Percentiles rank a stretch among this genome's conserved stretches.
These are phyloP conservation scores for Dictyostelium capitatum DNA, from an alignment of 78 protist genomes.

Conservation along the genomic window DNA sequence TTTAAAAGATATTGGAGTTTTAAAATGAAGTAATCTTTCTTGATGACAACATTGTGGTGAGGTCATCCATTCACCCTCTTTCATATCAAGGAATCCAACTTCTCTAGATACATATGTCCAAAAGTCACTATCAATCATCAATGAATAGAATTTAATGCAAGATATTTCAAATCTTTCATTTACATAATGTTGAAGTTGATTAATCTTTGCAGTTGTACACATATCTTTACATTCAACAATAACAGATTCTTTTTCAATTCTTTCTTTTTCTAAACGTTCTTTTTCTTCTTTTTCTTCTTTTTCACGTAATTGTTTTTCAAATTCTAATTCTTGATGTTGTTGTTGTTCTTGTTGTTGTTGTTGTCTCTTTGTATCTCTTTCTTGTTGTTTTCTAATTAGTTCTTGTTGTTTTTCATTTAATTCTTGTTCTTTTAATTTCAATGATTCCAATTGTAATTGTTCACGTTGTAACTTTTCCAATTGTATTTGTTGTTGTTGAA, in stretches of 20 bases:
- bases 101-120: constrained; percentile 51
- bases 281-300: background rate
- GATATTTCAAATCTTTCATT: constrained; percentile 39
- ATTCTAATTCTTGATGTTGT: background rate
- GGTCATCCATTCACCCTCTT: constrained; percentile 45
- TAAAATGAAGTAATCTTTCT: constrained; percentile 37
- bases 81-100: constrained; percentile 66
- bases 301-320: background rate
- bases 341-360: background rate
- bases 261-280: background rate
- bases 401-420: background rate
- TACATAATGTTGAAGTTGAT: constrained; percentile 37
- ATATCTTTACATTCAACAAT: constrained; percentile 69
- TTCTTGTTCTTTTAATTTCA: constrained; percentile 4
- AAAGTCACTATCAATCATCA: constrained; percentile 54
- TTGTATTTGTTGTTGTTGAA: background rate
- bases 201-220: constrained; percentile 19
- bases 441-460: constrained; percentile 2
- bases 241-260: background rate
- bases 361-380: background rate
- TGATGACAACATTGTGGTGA: constrained; percentile 50
- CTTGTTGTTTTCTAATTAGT: background rate
- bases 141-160: constrained; percentile 36
- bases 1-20: constrained; percentile 72
- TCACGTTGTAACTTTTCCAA: background rate